Base-by-base conservation (phyloP, 441 rosid genomes). In the Erodium trifolium region DNA sequence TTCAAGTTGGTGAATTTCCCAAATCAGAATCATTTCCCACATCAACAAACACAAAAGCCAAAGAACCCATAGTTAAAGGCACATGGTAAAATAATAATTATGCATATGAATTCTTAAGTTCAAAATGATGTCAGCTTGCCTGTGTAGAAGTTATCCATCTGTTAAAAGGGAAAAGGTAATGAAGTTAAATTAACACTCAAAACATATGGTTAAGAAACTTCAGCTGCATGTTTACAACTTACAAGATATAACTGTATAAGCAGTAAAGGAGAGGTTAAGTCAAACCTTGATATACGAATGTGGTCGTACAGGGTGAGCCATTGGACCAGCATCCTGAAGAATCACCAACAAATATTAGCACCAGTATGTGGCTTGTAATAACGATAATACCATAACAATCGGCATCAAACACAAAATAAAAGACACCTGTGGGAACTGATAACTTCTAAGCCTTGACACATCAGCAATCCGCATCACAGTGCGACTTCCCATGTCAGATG, bases 81-180 rank as follows among this genome's bases (percentile, higher is more conserved):
- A n/a, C 9, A 18, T 57, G 63, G 34, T 55, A 70, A 14, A 51
- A 34, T 65, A 8, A 31, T 71, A 35, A 19, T 29, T 16, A 55
- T 17, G 11, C 65, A 55, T 7, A 62, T 59, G 68, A 41, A 16
- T 17, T 13, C 66, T 37, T 55, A 66, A 31, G 69, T 51, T 67
- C 16, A 31, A 73, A 55, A 72, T 69, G 39, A 63, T 10, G 8
- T 19, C 27, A 5, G 79, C 90, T 83, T 81, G 86, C 98, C 98
- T 72, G 99, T 92, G 82, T 94, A 94, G 80, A 94, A 94, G 82
- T 94, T 94, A 79, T 94, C 99, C 98, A 94, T 94, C 99, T 94
- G 91, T 65, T 77, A 63, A 60, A 17, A 65, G 67, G 34, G 69
- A 72, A 14, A 47, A 68, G 27, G 34, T 69, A 62, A 17, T 59